These are phyloP conservation scores for Pleurotus tuoliensis DNA, from an alignment of 768 basidiomycete species.

Conservation along the genomic window DNA sequence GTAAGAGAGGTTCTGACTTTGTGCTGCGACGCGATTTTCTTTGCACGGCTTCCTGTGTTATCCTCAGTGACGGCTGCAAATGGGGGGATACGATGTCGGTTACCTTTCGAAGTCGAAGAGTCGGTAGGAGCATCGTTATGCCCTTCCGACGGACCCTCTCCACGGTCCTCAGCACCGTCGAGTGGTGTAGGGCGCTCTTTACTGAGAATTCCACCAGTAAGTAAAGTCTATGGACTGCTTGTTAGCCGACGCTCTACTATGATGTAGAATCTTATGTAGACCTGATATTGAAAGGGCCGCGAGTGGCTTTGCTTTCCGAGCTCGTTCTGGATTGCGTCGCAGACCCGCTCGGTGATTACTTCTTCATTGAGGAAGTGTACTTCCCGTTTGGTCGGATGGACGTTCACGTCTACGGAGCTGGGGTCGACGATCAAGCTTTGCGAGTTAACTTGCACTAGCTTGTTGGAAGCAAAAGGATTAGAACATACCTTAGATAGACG, in stretches of 20 bases:
- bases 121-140: neutral
- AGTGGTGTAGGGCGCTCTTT: constrained; percentile 32
- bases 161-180: constrained; percentile 18
- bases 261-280: constrained; percentile 14
- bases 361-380: constrained; percentile 95
- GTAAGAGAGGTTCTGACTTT: constrained; percentile 88
- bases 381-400: constrained; percentile 96
- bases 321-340: constrained; percentile 65
- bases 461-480: no score
- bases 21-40: constrained; percentile 71
- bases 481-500: constrained; percentile 83
- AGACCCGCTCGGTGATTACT: constrained; percentile 70
- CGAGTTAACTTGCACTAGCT: neutral
- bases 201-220: constrained; percentile 48
- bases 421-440: constrained; percentile 79
- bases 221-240: constrained; percentile 44
- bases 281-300: constrained; percentile 73
- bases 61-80: constrained; percentile 7
- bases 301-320: constrained; percentile 62
- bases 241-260: neutral
- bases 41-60: constrained; percentile 20
- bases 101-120: neutral
- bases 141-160: constrained; percentile 24
- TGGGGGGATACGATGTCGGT: neutral
- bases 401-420: constrained; percentile 90